Conservation (phyloP, 306 rosid species). For the Gastrolobium bilobum region DNA sequence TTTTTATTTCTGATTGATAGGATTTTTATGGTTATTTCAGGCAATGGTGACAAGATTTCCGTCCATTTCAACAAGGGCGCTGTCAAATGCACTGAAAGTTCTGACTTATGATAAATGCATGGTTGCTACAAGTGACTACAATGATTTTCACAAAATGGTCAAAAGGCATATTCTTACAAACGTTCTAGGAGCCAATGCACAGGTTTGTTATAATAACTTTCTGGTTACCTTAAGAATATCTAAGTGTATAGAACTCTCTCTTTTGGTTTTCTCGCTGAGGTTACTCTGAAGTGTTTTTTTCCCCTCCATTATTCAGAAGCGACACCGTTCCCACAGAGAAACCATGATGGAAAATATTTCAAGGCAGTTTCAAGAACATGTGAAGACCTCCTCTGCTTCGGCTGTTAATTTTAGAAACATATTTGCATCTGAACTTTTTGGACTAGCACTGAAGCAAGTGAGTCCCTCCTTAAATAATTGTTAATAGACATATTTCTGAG, state of each 20-base stretch:
- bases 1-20: neutral
- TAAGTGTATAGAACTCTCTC: neutral
- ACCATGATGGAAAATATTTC: constrained; percentile 59
- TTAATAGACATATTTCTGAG: neutral
- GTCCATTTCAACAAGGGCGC: constrained; percentile 71
- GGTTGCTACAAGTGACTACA: constrained; percentile 81
- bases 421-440: constrained; percentile 72
- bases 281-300: neutral
- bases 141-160: constrained; percentile 73
- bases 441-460: constrained; percentile 70
- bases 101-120: constrained; percentile 74
- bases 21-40: constrained; percentile 51
- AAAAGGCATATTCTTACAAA: constrained; percentile 67
- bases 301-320: constrained; percentile 59
- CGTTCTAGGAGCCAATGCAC: constrained; percentile 75
- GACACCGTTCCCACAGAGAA: constrained; percentile 64
- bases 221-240: neutral
- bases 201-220: constrained; percentile 48
- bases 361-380: constrained; percentile 54
- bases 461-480: constrained; percentile 21
- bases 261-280: neutral
- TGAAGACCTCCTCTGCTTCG: constrained; percentile 50
- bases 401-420: constrained; percentile 64
- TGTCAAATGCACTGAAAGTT: constrained; percentile 62
- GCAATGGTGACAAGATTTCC: constrained; percentile 81